Base-by-base conservation (phyloP, 1,139 yeast genomes). In the Spathaspora sp. region DNA sequence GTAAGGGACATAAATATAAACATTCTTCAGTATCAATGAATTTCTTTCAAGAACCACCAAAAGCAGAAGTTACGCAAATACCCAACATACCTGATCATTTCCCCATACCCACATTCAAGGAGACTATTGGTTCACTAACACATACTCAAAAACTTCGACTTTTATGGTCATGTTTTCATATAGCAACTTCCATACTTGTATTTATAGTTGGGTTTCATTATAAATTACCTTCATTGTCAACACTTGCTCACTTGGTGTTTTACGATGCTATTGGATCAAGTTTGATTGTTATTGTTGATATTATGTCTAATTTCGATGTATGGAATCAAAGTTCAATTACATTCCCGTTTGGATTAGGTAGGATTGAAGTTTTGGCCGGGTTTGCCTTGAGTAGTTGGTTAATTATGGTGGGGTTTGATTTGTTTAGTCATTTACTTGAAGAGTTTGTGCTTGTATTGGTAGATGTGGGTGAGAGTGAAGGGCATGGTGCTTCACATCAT, bases 11-110 rank as follows among this genome's bases (percentile, higher is more conserved):
- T 67, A 81, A 91, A 56, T 93, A 93, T 61, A 93, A 93, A 63
- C 98, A 93, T 58, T 89, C 97, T 5, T 89, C 97, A n/a, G 96
- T 93, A 5, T 88, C 96, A 3, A 87, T 93, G 93, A 93, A 93
- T 63, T 79, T 91, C 61, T 93, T 93, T 64, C 97, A 89, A 61
- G 98, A 91, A 59, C 97, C 97, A 1, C 85, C 90, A 7, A 57
- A 65, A 0, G 53, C 59, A 15, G 20, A 56, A 9, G 42, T 51
- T 8, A 55, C 56, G 15, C 83, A 57, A 11, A 57, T 56, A 23
- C 84, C 90, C 1, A 68, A 81, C 43, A 78, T 90, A 29, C 95
- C 97, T 0, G 84, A 85, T 41, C 82, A 87, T 50, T 78, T 84
- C 51, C 93, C 96, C 0, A 82, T 90, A 0, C 99, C 99, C 0